Conservation (phyloP, 108 stramenopile species). For the Fragilariopsis cylindrus region DNA sequence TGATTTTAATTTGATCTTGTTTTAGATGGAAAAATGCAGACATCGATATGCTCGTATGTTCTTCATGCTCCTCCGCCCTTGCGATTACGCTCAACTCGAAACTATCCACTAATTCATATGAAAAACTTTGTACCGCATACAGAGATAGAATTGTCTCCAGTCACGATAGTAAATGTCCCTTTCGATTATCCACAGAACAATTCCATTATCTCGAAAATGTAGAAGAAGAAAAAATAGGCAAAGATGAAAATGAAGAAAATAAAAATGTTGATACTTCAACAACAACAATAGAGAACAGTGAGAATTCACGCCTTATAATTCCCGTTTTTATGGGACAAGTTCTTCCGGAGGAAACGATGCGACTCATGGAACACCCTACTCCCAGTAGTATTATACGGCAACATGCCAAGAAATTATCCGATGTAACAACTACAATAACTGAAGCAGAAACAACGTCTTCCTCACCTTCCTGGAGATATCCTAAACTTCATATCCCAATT, state of each 20-base stretch:
- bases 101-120: conserved; percentile 26
- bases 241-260: not conserved
- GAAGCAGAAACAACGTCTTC: not conserved
- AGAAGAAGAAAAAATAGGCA: not conserved
- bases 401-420: not conserved
- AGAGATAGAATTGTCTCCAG: conserved; percentile 22
- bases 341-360: conserved; percentile 9
- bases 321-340: conserved; percentile 22
- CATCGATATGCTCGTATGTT: conserved; percentile 53
- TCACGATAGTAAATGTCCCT: conserved; percentile 32
- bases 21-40: conserved; percentile 60
- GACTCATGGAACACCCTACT: conserved; percentile 22
- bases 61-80: conserved; percentile 44
- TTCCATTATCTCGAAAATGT: not conserved
- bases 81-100: conserved; percentile 44
- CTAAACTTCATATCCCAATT: conserved; percentile 5
- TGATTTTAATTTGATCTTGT: conserved; percentile 3
- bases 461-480: not conserved
- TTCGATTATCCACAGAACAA: conserved; percentile 17
- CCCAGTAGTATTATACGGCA: conserved; percentile 9
- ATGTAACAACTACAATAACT: not conserved
- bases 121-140: conserved; percentile 29
- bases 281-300: not conserved
- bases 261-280: not conserved
- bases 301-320: not conserved